A percentile compares a stretch with the other conserved stretches of the same genome.
Evolutionary conservation across 225 moss, liverwort and hornwort species (phyloP).

Genomic region (Sphagnum contortum): DNA sequence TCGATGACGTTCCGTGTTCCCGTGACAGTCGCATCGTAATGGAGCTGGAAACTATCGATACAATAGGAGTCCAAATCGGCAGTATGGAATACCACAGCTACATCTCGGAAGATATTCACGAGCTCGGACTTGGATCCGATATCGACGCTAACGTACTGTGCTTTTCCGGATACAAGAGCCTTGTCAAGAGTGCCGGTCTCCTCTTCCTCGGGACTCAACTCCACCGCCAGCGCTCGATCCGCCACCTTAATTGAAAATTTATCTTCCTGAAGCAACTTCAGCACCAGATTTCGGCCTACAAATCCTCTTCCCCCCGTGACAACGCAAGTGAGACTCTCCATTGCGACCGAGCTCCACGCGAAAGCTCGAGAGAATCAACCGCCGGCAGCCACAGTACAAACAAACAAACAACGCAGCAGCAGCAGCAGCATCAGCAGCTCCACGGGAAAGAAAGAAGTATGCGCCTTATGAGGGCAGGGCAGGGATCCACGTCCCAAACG

Average conservation of each 20-base stretch:
- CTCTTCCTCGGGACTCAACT: constrained; percentile 43
- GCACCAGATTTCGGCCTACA: constrained; percentile 52
- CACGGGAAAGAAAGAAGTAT: no score
- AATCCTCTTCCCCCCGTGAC: constrained; percentile 96
- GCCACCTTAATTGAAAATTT: constrained; percentile 53
- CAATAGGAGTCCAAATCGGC: constrained; percentile 65
- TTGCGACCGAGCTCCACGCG: background rate
- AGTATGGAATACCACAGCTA: constrained; percentile 76
- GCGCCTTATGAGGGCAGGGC: no score
- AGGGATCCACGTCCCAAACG: no score
- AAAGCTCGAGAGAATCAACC: no score
- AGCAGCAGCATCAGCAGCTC: no score
- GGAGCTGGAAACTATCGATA: constrained; percentile 62
- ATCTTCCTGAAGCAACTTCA: constrained; percentile 54
- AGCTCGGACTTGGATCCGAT: constrained; percentile 53
- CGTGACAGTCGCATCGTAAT: constrained; percentile 75
- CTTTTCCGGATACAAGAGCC: constrained; percentile 31
- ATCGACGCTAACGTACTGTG: constrained; percentile 56
- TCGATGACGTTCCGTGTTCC: constrained; percentile 83
- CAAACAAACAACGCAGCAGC: no score
- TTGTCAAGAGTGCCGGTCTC: constrained; percentile 36
- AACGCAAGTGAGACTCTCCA: constrained; percentile 48
- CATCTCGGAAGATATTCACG: constrained; percentile 45
- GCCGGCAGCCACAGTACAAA: no score
- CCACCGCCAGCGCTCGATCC: constrained; percentile 67